phyloP scores from a whole-genome alignment of 176 grass and related monocot species.

The Oryza punctata region DNA sequence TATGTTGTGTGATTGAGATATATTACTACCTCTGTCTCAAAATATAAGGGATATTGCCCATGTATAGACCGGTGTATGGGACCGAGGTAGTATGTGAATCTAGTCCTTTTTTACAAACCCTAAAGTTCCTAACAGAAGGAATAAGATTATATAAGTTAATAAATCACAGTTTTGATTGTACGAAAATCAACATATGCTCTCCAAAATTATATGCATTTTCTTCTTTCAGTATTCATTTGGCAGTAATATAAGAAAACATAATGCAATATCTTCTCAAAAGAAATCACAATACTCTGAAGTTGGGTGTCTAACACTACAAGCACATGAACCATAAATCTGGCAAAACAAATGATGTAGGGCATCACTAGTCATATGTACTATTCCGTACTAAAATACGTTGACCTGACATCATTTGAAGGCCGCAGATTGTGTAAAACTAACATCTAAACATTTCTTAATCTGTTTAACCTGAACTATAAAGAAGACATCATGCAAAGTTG shows the following conservation, averaged over 20 bases:
- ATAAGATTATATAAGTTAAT: not conserved
- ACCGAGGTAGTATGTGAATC: not conserved
- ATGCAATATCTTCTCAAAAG: not conserved
- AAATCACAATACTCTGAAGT: not conserved
- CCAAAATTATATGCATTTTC: not conserved
- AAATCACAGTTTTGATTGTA: not conserved
- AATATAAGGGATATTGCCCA: too few relatives aligned
- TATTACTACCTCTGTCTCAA: not conserved
- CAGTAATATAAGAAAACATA: not conserved
- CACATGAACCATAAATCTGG: not conserved
- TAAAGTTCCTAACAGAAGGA: not conserved
- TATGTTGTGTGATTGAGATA: not conserved
- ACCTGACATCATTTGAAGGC: not conserved
- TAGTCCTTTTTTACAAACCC: not conserved
- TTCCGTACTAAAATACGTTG: not conserved
- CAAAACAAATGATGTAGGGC: not conserved
- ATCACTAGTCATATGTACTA: not conserved
- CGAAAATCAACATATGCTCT: not conserved
- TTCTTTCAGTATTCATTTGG: not conserved
- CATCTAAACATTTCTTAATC: constrained; percentile 12
- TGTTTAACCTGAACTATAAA: not conserved
- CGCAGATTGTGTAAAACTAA: not conserved
- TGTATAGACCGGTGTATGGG: too few relatives aligned
- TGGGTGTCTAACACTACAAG: not conserved
- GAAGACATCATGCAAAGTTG: not conserved